Percentiles rank a stretch among this genome's conserved stretches.
Evolutionary conservation across 306 rosid species (phyloP).

Genomic region (Casuarina glauca): DNA sequence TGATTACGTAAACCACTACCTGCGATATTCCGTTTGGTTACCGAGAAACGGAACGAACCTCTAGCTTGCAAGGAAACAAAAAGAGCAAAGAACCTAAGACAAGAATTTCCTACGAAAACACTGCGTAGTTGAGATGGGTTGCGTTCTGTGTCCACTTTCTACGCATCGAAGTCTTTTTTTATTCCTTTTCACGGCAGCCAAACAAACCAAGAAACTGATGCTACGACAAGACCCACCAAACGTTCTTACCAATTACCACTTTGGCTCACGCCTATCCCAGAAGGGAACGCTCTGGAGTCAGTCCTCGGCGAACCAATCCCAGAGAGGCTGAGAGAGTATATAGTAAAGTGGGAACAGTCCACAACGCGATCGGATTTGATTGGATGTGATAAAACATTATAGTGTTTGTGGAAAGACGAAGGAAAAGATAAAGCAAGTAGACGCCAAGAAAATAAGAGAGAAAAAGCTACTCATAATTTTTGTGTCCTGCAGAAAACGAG

Average conservation of each 20-base stretch:
- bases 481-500: neutral
- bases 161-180: neutral
- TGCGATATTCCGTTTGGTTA: neutral
- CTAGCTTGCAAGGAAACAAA: neutral
- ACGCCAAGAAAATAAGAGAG: neutral
- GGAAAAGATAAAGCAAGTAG: neutral
- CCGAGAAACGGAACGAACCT: neutral
- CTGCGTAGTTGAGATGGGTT: neutral
- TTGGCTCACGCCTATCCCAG: neutral
- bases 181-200: conserved; percentile 18
- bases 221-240: conserved; percentile 20
- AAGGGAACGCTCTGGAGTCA: neutral
- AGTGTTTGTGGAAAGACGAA: neutral
- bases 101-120: neutral
- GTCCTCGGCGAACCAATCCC: neutral
- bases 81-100: neutral
- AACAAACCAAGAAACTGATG: conserved; percentile 22
- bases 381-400: neutral
- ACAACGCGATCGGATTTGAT: conserved; percentile 7
- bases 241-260: conserved; percentile 26
- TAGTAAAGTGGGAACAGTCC: conserved; percentile 1
- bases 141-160: neutral
- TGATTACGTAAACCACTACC: neutral
- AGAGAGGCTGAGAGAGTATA: neutral
- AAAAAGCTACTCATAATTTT: neutral